Evolutionary conservation across 2,329 filamentous ascomycete genomes (phyloP).

Genomic region (Esteya vermicola): DNA sequence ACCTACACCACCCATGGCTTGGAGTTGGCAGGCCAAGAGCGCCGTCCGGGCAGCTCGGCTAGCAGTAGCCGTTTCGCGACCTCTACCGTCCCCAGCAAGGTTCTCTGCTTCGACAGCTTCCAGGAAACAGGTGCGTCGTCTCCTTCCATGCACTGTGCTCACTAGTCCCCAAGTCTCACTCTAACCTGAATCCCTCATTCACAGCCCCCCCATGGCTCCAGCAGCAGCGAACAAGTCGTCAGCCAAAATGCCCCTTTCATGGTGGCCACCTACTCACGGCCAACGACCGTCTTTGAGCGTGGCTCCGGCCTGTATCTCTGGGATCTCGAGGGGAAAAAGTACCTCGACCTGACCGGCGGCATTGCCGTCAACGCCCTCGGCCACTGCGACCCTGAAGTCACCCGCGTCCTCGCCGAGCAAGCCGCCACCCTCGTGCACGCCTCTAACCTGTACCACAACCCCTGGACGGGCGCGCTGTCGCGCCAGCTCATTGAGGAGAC

Average conservation of each 20-base stretch:
- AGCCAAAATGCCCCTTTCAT: conserved; percentile 71
- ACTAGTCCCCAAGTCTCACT: no score
- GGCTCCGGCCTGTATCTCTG: conserved; percentile 79
- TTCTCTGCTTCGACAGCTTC: background rate
- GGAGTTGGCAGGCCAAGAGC: conserved; percentile 5
- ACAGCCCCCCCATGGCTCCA: background rate
- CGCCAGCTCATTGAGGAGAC: conserved; percentile 76
- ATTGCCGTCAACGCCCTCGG: conserved; percentile 92
- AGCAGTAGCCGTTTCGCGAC: conserved; percentile 2
- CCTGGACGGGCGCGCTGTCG: conserved; percentile 83
- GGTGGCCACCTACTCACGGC: conserved; percentile 89
- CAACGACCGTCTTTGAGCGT: conserved; percentile 76
- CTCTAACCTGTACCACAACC: conserved; percentile 95
- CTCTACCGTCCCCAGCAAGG: background rate
- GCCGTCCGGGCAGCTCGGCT: conserved; percentile 6
- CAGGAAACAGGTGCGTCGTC: background rate
- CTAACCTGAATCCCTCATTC: no score
- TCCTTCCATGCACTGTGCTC: no score
- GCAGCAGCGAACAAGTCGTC: conserved; percentile 53
- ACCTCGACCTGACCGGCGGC: conserved; percentile 88
- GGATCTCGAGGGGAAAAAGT: conserved; percentile 78
- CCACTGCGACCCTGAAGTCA: conserved; percentile 72
- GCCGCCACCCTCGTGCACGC: conserved; percentile 71
- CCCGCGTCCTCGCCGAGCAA: conserved; percentile 50
- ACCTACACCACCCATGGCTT: no score